Conservation (phyloP, 169 alveolate genomes). For the Plasmodium falciparum region DNA sequence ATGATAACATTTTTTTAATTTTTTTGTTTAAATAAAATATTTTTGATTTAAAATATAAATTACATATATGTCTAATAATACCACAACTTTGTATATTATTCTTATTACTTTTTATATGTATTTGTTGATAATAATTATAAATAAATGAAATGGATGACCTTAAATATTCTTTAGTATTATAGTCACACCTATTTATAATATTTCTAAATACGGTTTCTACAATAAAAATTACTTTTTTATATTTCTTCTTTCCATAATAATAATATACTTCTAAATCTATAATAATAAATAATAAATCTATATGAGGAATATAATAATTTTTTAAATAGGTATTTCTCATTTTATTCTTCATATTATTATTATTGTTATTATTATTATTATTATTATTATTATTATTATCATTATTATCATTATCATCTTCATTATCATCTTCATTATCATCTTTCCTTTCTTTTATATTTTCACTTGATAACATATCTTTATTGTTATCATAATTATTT, state of each 20-base stretch:
- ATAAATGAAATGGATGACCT: slow-evolving; percentile 69
- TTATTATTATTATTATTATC: not conserved
- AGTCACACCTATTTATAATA: slow-evolving; percentile 64
- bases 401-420: not conserved
- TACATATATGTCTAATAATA: slow-evolving; percentile 55
- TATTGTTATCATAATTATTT: slow-evolving; percentile 7
- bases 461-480: not conserved
- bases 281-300: slow-evolving; percentile 62
- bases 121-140: slow-evolving; percentile 73
- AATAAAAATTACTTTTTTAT: slow-evolving; percentile 42
- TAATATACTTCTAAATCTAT: slow-evolving; percentile 46
- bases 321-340: slow-evolving; percentile 54
- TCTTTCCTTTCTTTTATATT: not conserved
- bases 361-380: not conserved
- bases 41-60: slow-evolving; percentile 43
- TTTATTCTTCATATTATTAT: not conserved
- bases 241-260: slow-evolving; percentile 55
- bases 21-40: slow-evolving; percentile 61
- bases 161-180: slow-evolving; percentile 76
- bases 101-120: slow-evolving; percentile 37
- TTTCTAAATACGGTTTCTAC: slow-evolving; percentile 37
- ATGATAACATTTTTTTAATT: slow-evolving; percentile 41
- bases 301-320: slow-evolving; percentile 73
- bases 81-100: slow-evolving; percentile 61
- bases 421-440: not conserved